phyloP scores from a whole-genome alignment of 441 rosid species.

The Melastoma candidum region DNA sequence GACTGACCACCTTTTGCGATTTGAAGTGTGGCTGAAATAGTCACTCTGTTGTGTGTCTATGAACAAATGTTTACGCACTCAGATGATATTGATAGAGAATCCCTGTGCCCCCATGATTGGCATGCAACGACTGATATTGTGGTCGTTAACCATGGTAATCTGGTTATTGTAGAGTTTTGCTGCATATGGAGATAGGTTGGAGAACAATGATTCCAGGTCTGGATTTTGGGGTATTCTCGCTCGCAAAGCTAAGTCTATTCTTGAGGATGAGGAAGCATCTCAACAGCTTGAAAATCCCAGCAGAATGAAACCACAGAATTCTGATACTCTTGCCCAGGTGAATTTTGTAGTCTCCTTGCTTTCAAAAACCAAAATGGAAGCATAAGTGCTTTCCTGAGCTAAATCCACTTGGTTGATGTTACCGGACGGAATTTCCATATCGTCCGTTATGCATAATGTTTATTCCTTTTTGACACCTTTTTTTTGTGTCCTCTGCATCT shows the following conservation, averaged over 20 bases:
- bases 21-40: too few relatives aligned
- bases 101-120: neutral
- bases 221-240: slow-evolving; percentile 97
- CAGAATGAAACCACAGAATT: slow-evolving; percentile 25
- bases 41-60: too few relatives aligned
- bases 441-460: too few relatives aligned
- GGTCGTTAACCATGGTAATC: slow-evolving; percentile 1
- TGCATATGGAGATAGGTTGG: slow-evolving; percentile 46
- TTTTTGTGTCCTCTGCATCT: too few relatives aligned
- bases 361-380: neutral
- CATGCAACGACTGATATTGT: slow-evolving; percentile 4
- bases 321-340: slow-evolving; percentile 42
- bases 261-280: slow-evolving; percentile 65
- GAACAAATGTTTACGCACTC: too few relatives aligned
- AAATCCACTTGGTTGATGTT: too few relatives aligned
- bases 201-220: slow-evolving; percentile 34
- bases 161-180: slow-evolving; percentile 42
- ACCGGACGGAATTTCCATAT: too few relatives aligned
- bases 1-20: too few relatives aligned
- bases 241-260: slow-evolving; percentile 86
- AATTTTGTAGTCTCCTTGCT: slow-evolving; percentile 1
- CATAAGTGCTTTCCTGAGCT: too few relatives aligned
- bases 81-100: too few relatives aligned
- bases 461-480: too few relatives aligned
- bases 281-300: slow-evolving; percentile 24